These are phyloP conservation scores for Microbotryomycetes sp. DNA, from an alignment of 1,284 basidiomycete genomes.

Conservation along the genomic window DNA sequence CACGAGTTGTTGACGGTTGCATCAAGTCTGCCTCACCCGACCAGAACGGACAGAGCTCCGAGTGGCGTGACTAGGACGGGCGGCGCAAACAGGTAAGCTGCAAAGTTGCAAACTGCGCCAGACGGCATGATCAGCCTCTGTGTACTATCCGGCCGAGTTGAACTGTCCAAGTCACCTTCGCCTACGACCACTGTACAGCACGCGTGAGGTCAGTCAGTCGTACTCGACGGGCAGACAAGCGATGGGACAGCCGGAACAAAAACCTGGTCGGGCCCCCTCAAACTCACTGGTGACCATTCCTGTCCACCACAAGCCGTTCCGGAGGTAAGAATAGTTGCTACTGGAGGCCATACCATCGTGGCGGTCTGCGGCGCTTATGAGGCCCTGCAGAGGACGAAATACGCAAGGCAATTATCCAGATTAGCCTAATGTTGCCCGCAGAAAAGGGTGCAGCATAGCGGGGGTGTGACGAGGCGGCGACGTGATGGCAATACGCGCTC, in stretches of 20 bases:
- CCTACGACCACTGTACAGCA: slow-evolving; percentile 65
- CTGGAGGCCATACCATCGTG: slow-evolving; percentile 58
- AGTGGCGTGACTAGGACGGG: slow-evolving; percentile 95
- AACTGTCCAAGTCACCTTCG: slow-evolving; percentile 55
- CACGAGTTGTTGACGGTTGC: neutral
- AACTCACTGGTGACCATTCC: slow-evolving; percentile 85
- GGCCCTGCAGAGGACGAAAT: slow-evolving; percentile 14
- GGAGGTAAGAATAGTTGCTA: slow-evolving; percentile 67
- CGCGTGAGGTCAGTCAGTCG: neutral
- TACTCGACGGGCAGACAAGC: slow-evolving; percentile 1
- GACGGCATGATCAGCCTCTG: neutral
- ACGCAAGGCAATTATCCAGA: neutral
- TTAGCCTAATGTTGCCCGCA: slow-evolving; percentile 5
- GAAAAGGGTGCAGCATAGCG: slow-evolving; percentile 1
- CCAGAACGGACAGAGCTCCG: slow-evolving; percentile 92
- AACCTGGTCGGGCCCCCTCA: neutral
- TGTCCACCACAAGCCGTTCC: slow-evolving; percentile 96
- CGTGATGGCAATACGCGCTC: no score
- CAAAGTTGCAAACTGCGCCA: slow-evolving; percentile 85
- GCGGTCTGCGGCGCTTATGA: slow-evolving; percentile 28
- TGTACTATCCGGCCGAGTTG: neutral
- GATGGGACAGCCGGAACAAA: slow-evolving; percentile 18
- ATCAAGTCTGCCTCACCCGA: slow-evolving; percentile 60
- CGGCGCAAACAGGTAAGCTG: slow-evolving; percentile 95
- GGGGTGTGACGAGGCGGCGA: slow-evolving; percentile 7